Base-by-base conservation (phyloP, 352 stramenopile species). In the Phytopythium delawarense region DNA sequence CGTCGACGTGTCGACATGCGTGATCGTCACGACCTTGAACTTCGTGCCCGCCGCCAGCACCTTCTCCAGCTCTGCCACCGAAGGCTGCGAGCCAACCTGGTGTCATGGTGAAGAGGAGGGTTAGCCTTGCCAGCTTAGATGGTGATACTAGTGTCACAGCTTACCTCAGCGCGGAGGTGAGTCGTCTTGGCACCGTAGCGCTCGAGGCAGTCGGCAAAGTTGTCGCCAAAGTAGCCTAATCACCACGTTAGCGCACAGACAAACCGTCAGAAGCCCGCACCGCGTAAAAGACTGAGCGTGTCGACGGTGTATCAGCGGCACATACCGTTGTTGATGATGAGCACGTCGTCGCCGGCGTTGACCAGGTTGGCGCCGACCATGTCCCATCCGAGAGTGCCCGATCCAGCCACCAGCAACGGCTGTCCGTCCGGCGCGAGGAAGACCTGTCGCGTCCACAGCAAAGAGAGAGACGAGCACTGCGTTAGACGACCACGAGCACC, bases 281-380 rank as follows among this genome's bases (percentile, higher is more conserved):
- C 20, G 5, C 4, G 18, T 8, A 37, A 51, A 57, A 13, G 42
- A n/a, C 7, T 48, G 9, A 28, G 32, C 6, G 5, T 61, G 28
- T 46, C n/a, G 5, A 45, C 40, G 15, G 15, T 2, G 7, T 6
- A 32, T 34, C 9, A 9, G 16, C 21, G 45, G 4, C 32, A 28
- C 68, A 7, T 32, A 79, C 81, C 82, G 49, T 78, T 90, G 68
- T 92, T 92, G 50, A 92, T 59, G 34, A 90, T 70, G 13, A 92
- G 77, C 59, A 78, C 83, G 61, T 88, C 54, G 65, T 92, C 83
- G 57, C 69, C 79, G 44, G 71, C 59, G 64, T 87, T 79, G 15
- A 92, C 25, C 48, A 92, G 69, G 64, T 92, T 92, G 23, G 80
- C 79, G 49, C 75, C 80, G n/a, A 92, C 83, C 83, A 92, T 92